Percentiles rank a stretch among this genome's conserved stretches.
Conservation (phyloP, 2,329 filamentous ascomycete genomes). For the Colletotrichum sp. region DNA sequence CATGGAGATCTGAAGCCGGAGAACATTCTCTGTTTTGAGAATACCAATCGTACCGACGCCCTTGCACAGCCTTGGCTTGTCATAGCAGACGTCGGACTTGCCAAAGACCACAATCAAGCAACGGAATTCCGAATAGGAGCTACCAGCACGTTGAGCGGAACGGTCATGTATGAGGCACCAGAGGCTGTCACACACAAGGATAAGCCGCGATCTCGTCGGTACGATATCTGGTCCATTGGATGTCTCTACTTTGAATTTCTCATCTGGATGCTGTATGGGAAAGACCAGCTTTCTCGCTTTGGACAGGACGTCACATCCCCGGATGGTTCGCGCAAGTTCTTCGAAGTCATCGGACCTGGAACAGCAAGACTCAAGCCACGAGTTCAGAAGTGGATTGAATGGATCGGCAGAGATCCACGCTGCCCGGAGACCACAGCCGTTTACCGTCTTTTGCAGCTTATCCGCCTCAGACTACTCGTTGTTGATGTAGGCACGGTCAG, state of each 20-base stretch:
- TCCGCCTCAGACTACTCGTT: not conserved
- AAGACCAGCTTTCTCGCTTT: not conserved
- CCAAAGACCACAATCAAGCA: not conserved
- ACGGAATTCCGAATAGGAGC: not conserved
- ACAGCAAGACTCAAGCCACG: not conserved
- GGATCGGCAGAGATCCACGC: not conserved
- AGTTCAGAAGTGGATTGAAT: not conserved
- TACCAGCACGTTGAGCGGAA: not conserved
- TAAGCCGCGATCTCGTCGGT: not conserved
- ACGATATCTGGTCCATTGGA: not conserved
- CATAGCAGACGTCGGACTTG: not conserved
- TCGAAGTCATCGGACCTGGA: not conserved
- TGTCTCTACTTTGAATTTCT: not conserved
- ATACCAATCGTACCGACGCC: not conserved
- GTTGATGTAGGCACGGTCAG: not conserved
- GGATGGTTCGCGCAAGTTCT: not conserved
- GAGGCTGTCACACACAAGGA: not conserved
- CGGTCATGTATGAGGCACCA: not conserved
- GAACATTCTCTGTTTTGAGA: constrained; percentile 2
- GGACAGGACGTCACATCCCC: not conserved
- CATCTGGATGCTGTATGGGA: not conserved
- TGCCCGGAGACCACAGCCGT: not conserved
- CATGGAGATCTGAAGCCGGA: constrained; percentile 17
- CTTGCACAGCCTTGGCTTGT: not conserved
- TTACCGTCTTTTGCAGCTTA: not conserved